Evolutionary conservation across 805 yeast species (phyloP), one percentile per base, ranked within the genome.

Genomic region (baker's yeast (Saccharomyces cerevisiae)): DNA sequence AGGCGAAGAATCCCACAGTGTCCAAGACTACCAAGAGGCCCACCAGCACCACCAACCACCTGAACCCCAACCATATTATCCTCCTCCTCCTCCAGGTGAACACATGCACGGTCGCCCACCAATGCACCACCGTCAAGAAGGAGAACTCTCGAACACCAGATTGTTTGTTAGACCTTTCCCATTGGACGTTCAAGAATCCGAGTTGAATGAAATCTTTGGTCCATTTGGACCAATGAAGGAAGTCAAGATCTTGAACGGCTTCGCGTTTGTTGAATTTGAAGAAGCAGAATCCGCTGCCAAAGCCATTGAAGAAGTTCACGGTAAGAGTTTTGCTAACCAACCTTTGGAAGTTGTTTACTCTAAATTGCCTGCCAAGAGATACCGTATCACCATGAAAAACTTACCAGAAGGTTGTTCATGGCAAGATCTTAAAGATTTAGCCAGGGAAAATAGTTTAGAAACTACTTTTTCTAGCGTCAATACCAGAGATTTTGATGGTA

Each of bases 341-440:
- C 76, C 76, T 53, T 66, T 76, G 55, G 75, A 73, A 59, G 70
- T 76, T 49, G 75, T 72, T 50, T 76, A 64, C 57, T 75, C 79
- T 24, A 74, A 69, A 64, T 51, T 67, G 32, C 74, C 85, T 59
- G 83, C 85, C 70, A 89, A 89, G 65, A 84, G 86, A 72, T 81
- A 75, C 74, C 81, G 94, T 77, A 82, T 84, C 56, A 79, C 83
- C 67, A 80, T 87, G 36, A 72, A 80, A 61, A 81, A 82, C 71
- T 76, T 87, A 65, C 91, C 91, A 62, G 86, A 84, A 62, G 83
- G 84, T 58, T 78, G 87, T 55, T 83, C 89, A 51, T 87, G 95
- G 95, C 94, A 87, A 77, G 92, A 86, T 65, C 79, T 87, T 68
- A 87, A 90, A 76, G 98, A 92, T 75, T 83, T 88, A 68, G 90